Base-by-base conservation (phyloP, 1,284 basidiomycete genomes). In the Ceratobasidium sp. region DNA sequence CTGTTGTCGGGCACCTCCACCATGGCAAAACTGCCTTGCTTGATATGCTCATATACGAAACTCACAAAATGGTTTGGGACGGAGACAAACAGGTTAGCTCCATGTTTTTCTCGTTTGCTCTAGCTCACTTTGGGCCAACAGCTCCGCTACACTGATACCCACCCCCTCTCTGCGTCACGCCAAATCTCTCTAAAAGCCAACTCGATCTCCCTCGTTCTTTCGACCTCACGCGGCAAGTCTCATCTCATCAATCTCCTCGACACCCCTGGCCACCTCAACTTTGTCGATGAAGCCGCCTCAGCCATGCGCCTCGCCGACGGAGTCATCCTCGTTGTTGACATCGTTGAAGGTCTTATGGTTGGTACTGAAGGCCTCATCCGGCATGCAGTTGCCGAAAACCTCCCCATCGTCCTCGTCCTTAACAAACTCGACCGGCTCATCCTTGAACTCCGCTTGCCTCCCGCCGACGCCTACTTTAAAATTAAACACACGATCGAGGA, bases 371-470 rank as follows among this genome's bases (percentile, higher is more conserved):
- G 87, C 63, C 86, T 94, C 75, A 87, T 97, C 77, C 88, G 92
- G 70, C 92, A 97, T 80, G 92, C 92, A 46, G 81, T 97, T 28
- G 90, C 92, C 83, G 93, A 97, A 82, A 86, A 88, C 70, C 84
- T 98, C 77, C 93, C 94, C 83, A 93, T 98, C 74, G 94, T 94
- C 4, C 86, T 99, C 38, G 90, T 99, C 21, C 87, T 99, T 76
- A 99, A 99, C 86, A 99, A 99, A 86, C 90, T 99, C 78, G 97
- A 99, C 82, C 88, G 97, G 72, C 87, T 99, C 59, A 96, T 99
- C 75, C 87, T 99, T 60, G 97, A 99, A 81, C 86, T 99, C 70
- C 91, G 97, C 42, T 89, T 99, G 76, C 96, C 96, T 77, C 96
- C 97, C 60, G 84, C 90, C 56, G 97, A 99, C 78, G 97, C 97